A percentile compares a stretch with the other conserved stretches of the same genome.
phyloP scores from a whole-genome alignment of 2,329 filamentous ascomycete species.

The Aspergillus pseudotamarii region DNA sequence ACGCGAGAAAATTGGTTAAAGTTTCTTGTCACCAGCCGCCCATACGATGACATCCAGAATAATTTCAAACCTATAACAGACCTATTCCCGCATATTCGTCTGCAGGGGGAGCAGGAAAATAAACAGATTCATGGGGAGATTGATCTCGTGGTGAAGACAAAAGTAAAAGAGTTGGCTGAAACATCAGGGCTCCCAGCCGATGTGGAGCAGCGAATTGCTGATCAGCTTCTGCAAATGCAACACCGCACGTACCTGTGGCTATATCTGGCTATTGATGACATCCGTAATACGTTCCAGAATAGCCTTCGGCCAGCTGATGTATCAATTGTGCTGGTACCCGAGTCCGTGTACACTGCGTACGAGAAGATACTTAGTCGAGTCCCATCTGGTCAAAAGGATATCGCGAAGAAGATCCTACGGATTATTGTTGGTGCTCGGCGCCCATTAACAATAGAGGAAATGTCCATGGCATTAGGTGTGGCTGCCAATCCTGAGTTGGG shows the following conservation, averaged over 20 bases:
- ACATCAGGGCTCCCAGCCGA: background rate
- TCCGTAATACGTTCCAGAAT: constrained; percentile 7
- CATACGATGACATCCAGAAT: constrained; percentile 18
- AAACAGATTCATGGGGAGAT: constrained; percentile 19
- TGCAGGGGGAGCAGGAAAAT: constrained; percentile 19
- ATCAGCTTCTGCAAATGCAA: constrained; percentile 21
- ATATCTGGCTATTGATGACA: constrained; percentile 20
- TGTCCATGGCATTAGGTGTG: constrained; percentile 11
- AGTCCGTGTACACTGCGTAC: constrained; percentile 18
- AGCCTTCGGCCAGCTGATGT: constrained; percentile 14
- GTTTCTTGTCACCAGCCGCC: constrained; percentile 24
- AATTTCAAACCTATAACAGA: constrained; percentile 8
- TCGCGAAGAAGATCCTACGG: background rate
- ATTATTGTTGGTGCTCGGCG: constrained; percentile 20
- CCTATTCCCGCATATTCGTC: constrained; percentile 11
- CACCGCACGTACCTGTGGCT: constrained; percentile 27
- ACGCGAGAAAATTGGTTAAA: constrained; percentile 12
- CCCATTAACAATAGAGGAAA: constrained; percentile 18
- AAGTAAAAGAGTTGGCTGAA: constrained; percentile 16
- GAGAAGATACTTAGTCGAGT: constrained; percentile 19
- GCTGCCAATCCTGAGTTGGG: too few species aligned
- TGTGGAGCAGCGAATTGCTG: constrained; percentile 8
- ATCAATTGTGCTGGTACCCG: constrained; percentile 15
- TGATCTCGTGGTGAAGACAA: constrained; percentile 13
- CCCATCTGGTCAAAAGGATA: background rate